Evolutionary conservation across 2,329 filamentous ascomycete genomes (phyloP).

Genomic region (Beauveria bassiana): DNA sequence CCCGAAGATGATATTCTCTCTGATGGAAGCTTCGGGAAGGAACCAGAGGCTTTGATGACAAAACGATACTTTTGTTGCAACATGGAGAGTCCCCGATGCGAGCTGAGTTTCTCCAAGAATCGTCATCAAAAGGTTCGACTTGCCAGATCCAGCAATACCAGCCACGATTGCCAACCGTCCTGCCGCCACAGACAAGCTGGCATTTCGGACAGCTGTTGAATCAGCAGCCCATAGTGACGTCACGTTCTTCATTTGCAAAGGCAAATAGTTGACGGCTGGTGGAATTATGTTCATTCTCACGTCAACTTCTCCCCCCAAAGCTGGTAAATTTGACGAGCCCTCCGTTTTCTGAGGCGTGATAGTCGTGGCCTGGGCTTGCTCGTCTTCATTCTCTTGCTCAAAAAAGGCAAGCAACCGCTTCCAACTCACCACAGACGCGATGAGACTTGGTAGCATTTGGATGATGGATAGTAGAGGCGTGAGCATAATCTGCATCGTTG

Average conservation of each 20-base stretch:
- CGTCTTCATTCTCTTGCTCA: neutral
- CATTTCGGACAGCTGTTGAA: neutral
- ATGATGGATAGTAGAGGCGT: constrained; percentile 3
- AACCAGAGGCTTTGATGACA: constrained; percentile 2
- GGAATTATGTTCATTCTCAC: neutral
- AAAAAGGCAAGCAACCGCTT: neutral
- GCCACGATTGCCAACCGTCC: neutral
- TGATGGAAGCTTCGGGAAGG: neutral
- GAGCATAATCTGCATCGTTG: constrained; percentile 5
- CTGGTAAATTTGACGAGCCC: neutral
- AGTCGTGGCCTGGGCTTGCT: neutral
- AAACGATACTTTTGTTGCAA: neutral
- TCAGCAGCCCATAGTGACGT: neutral
- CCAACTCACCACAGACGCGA: neutral
- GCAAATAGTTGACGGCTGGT: neutral
- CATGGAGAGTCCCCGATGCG: neutral
- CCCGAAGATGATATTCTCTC: constrained; percentile 1
- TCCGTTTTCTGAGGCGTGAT: neutral
- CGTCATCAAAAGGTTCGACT: neutral
- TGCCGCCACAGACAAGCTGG: neutral
- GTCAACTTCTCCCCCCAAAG: neutral
- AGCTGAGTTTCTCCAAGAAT: neutral
- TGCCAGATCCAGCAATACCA: neutral
- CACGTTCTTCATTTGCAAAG: neutral
- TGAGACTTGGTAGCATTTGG: neutral